These are phyloP conservation scores for Saturnispora quitensis DNA, from an alignment of 805 yeast species.

Conservation along the genomic window DNA sequence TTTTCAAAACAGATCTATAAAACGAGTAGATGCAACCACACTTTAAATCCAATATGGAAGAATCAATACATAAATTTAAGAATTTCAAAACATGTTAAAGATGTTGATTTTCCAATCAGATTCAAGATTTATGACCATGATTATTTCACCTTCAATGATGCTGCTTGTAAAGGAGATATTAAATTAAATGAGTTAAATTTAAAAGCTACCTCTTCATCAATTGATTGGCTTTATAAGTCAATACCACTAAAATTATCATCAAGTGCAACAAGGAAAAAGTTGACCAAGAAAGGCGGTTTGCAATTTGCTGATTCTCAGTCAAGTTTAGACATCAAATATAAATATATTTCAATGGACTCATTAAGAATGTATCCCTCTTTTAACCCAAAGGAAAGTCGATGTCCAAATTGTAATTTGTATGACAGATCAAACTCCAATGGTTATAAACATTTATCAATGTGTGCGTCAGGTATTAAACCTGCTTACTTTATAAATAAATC, in stretches of 20 bases:
- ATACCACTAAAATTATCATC: conserved; percentile 7
- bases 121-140: conserved; percentile 81
- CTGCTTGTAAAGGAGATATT: conserved; percentile 59
- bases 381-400: conserved; percentile 40
- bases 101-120: conserved; percentile 45
- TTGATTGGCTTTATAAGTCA: conserved; percentile 11
- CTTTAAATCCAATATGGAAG: conserved; percentile 63
- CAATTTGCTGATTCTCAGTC: not conserved
- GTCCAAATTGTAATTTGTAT: conserved; percentile 73
- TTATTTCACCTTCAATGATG: conserved; percentile 71
- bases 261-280: conserved; percentile 4
- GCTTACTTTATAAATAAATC: conserved; percentile 35
- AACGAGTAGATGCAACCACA: conserved; percentile 78
- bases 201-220: not conserved
- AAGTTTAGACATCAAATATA: conserved; percentile 11
- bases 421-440: conserved; percentile 45
- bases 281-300: conserved; percentile 6
- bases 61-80: conserved; percentile 78
- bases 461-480: conserved; percentile 40
- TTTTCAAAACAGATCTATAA: conserved; percentile 83
- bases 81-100: conserved; percentile 53
- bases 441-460: conserved; percentile 85
- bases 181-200: conserved; percentile 34
- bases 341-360: conserved; percentile 8
- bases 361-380: conserved; percentile 4